Percentiles rank a stretch among this genome's conserved stretches.
Conservation (phyloP, 768 basidiomycete genomes). For the Stropharia rugosoannulata region DNA sequence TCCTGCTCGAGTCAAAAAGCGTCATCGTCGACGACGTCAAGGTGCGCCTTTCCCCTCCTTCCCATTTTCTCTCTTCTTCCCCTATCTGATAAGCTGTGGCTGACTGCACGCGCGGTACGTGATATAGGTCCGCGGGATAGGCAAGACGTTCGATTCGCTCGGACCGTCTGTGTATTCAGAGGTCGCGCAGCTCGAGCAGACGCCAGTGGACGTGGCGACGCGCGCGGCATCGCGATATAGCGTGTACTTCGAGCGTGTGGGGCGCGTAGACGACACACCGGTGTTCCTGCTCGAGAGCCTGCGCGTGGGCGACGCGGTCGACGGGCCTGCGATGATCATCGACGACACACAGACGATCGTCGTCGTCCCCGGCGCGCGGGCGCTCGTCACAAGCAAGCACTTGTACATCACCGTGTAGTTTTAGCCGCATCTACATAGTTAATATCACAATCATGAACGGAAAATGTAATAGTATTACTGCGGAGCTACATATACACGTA, state of each 20-base stretch:
- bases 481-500: too few relatives aligned
- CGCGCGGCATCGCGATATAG: slow-evolving; percentile 51
- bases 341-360: slow-evolving; percentile 96
- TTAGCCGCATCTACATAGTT: neutral
- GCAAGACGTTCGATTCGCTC: slow-evolving; percentile 83
- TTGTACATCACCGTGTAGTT: slow-evolving; percentile 51
- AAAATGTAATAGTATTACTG: neutral
- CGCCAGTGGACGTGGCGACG: slow-evolving; percentile 34
- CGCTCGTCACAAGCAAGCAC: slow-evolving; percentile 67
- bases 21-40: slow-evolving; percentile 93
- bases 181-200: slow-evolving; percentile 50
- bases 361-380: slow-evolving; percentile 71
- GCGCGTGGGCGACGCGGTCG: slow-evolving; percentile 65
- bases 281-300: slow-evolving; percentile 73
- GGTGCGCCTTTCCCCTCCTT: slow-evolving; percentile 36
- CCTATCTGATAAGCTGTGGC: too few relatives aligned
- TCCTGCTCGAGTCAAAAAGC: slow-evolving; percentile 79
- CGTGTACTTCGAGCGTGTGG: slow-evolving; percentile 82
- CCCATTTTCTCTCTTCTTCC: neutral
- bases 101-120: neutral
- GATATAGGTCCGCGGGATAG: slow-evolving; percentile 77
- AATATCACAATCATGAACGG: neutral
- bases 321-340: slow-evolving; percentile 92
- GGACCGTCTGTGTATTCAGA: slow-evolving; percentile 81
- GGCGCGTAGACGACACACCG: slow-evolving; percentile 76